These are phyloP conservation scores for Coemansia sp. DNA, from an alignment of 192 early-diverging fungal species.

Conservation along the genomic window DNA sequence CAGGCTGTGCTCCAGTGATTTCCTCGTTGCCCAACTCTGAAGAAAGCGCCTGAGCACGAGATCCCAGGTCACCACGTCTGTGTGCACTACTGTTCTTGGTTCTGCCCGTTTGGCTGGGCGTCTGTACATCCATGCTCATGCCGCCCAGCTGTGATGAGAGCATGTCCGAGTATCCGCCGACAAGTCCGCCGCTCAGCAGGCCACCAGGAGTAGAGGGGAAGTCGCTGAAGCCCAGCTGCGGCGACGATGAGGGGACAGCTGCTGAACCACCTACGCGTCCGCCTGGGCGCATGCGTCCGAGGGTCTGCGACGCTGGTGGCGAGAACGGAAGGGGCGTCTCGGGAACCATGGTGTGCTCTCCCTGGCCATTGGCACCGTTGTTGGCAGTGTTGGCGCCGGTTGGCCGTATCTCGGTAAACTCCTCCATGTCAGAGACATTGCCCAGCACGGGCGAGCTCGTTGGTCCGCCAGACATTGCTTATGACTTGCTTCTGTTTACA, in stretches of 20 bases:
- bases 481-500: too few relatives aligned
- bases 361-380: not conserved
- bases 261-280: not conserved
- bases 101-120: not conserved
- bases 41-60: constrained; percentile 33
- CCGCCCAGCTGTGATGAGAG: constrained; percentile 43
- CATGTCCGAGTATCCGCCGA: constrained; percentile 21
- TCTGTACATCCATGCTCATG: constrained; percentile 27
- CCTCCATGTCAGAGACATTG: constrained; percentile 32
- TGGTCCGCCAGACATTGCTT: constrained; percentile 28
- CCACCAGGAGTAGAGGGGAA: constrained; percentile 31
- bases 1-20: constrained; percentile 13
- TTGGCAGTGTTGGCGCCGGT: not conserved
- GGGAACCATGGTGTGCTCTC: constrained; percentile 38
- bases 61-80: constrained; percentile 38
- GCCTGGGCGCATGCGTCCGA: constrained; percentile 7
- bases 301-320: constrained; percentile 12
- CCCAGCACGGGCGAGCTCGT: constrained; percentile 38
- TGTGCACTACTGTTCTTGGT: constrained; percentile 5
- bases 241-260: constrained; percentile 25
- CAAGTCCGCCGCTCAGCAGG: constrained; percentile 17
- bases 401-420: too few relatives aligned
- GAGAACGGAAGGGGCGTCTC: constrained; percentile 44
- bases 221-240: constrained; percentile 42
- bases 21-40: constrained; percentile 36